Evolutionary conservation across 148 eudicot genomes (phyloP).

Genomic region (Suaeda aralocaspica): DNA sequence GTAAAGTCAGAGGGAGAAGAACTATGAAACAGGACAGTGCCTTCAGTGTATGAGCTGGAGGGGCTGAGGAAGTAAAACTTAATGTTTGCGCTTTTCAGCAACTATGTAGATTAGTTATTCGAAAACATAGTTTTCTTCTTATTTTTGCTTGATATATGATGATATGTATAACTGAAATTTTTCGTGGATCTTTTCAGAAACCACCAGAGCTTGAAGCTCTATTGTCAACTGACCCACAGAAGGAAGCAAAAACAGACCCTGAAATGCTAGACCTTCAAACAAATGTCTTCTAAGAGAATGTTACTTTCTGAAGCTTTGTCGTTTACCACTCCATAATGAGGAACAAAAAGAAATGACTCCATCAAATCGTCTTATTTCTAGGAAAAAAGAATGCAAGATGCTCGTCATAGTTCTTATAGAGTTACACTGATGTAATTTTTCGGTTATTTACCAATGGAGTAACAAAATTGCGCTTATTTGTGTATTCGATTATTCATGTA

Average conservation of each 20-base stretch:
- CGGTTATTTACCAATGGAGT: no score
- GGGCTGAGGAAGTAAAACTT: background rate
- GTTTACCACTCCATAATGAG: background rate
- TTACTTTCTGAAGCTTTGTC: background rate
- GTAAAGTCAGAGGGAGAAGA: no score
- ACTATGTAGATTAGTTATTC: background rate
- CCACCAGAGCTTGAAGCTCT: slow-evolving; percentile 72
- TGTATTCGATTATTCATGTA: no score
- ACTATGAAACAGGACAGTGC: no score
- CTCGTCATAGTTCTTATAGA: no score
- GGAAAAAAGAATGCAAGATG: no score
- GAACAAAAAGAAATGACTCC: no score
- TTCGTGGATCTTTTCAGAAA: slow-evolving; percentile 37
- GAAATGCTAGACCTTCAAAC: slow-evolving; percentile 72
- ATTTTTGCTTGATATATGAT: background rate
- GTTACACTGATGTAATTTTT: no score
- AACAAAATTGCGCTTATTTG: no score
- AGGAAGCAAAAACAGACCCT: slow-evolving; percentile 52
- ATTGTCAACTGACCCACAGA: slow-evolving; percentile 39
- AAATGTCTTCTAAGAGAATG: slow-evolving; percentile 62
- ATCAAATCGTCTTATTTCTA: no score
- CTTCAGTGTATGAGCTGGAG: no score
- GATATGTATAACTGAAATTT: background rate
- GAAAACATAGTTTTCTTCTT: background rate
- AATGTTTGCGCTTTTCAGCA: background rate